Evolutionary conservation across 352 stramenopile species (phyloP).

Genomic region (Globisporangium alternatum): DNA sequence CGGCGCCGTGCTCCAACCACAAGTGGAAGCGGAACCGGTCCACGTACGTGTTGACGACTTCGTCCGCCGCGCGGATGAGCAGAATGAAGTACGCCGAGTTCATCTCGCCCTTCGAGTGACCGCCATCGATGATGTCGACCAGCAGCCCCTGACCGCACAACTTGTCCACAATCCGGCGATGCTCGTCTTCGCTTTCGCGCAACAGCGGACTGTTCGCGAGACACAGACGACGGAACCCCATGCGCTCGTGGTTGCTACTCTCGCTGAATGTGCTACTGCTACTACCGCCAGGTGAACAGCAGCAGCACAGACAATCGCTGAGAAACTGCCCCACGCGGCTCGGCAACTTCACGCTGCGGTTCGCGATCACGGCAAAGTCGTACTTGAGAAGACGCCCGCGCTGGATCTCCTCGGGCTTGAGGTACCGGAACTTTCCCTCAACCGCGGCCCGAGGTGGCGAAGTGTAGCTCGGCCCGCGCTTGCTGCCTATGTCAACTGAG

Average conservation of each 20-base stretch:
- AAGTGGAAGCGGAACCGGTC: conserved; percentile 66
- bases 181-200: conserved; percentile 75
- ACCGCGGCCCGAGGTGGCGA: conserved; percentile 19
- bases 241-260: conserved; percentile 34
- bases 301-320: conserved; percentile 38
- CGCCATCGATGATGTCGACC: conserved; percentile 84
- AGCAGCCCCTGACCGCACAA: conserved; percentile 65
- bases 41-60: conserved; percentile 58
- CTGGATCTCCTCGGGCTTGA: conserved; percentile 81
- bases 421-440: conserved; percentile 63
- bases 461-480: conserved; percentile 24
- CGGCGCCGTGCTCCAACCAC: conserved; percentile 78
- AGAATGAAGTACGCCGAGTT: conserved; percentile 80
- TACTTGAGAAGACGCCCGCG: conserved; percentile 54
- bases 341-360: conserved; percentile 55
- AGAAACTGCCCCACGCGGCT: conserved; percentile 28
- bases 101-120: conserved; percentile 79
- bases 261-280: conserved; percentile 26
- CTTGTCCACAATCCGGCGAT: conserved; percentile 75
- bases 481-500: not conserved
- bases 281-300: conserved; percentile 16
- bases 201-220: conserved; percentile 42
- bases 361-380: conserved; percentile 80
- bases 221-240: conserved; percentile 68
- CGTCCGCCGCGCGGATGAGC: conserved; percentile 57